These are phyloP conservation scores for Talaromyces marneffei DNA, from an alignment of 2,329 filamentous ascomycete species.

Conservation along the genomic window DNA sequence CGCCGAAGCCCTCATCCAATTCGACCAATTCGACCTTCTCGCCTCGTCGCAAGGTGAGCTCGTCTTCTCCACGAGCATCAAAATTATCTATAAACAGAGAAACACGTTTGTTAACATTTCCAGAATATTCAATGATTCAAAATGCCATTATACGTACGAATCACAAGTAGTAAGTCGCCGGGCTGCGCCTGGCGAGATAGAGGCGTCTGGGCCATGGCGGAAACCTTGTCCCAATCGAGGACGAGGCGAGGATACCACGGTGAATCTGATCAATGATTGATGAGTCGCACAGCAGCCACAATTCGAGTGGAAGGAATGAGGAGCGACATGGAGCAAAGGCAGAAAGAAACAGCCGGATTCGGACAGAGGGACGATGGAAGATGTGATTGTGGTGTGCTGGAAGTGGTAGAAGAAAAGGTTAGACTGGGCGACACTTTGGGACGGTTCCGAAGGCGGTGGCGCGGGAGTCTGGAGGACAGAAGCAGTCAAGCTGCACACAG, in stretches of 20 bases:
- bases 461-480: neutral
- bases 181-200: constrained; percentile 34
- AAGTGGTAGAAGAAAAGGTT: constrained; percentile 6
- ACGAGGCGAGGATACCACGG: constrained; percentile 8
- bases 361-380: neutral
- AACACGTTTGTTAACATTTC: neutral
- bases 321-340: constrained; percentile 27
- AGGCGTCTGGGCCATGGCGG: constrained; percentile 29
- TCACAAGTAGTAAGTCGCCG: constrained; percentile 41
- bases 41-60: constrained; percentile 78
- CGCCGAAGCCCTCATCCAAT: constrained; percentile 61
- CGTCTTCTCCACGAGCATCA: constrained; percentile 81
- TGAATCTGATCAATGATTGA: constrained; percentile 12
- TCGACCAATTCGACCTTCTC: constrained; percentile 60
- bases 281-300: constrained; percentile 13
- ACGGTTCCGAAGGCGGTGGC: constrained; percentile 14
- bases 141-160: constrained; percentile 36
- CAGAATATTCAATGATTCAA: neutral
- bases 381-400: neutral
- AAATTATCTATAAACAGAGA: constrained; percentile 69
- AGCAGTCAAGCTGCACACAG: neutral
- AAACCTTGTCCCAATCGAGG: constrained; percentile 14
- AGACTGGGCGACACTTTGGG: neutral
- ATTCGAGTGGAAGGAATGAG: constrained; percentile 19
- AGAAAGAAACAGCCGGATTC: constrained; percentile 7